These are phyloP conservation scores for Fraxinus quadrangulata DNA, from an alignment of 257 asterid species.

Conservation along the genomic window DNA sequence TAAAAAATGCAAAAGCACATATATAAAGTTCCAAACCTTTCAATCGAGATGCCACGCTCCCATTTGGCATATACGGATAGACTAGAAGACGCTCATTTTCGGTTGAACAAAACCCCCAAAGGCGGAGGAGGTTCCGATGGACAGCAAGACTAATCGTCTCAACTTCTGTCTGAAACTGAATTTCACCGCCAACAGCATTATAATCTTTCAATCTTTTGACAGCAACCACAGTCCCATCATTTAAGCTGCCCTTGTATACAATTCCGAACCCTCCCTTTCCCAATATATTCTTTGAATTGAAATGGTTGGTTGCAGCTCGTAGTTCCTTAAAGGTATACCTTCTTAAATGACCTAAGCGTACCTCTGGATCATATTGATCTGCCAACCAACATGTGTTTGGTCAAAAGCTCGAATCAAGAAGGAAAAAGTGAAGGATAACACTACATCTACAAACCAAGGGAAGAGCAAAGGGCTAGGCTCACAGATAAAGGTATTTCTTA, in stretches of 20 bases:
- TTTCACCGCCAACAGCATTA: conserved; percentile 82
- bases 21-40: conserved; percentile 47
- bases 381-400: conserved; percentile 27
- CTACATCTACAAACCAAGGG: not conserved
- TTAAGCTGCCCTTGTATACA: conserved; percentile 77
- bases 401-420: not conserved
- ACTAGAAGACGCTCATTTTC: conserved; percentile 85
- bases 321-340: conserved; percentile 87
- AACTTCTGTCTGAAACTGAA: conserved; percentile 94
- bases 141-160: conserved; percentile 91
- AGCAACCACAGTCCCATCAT: conserved; percentile 83
- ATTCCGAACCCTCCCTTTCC: conserved; percentile 94
- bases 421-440: not conserved
- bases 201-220: conserved; percentile 88
- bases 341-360: conserved; percentile 82
- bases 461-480: not conserved
- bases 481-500: not conserved
- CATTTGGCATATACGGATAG: conserved; percentile 86
- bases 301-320: conserved; percentile 78
- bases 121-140: conserved; percentile 85
- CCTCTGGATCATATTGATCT: conserved; percentile 94
- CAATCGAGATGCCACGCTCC: conserved; percentile 81
- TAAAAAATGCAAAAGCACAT: not conserved
- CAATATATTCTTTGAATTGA: conserved; percentile 72
- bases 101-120: conserved; percentile 88